phyloP scores from a whole-genome alignment of 106 monocot genomes.

The Dioscorea zingiberensis region DNA sequence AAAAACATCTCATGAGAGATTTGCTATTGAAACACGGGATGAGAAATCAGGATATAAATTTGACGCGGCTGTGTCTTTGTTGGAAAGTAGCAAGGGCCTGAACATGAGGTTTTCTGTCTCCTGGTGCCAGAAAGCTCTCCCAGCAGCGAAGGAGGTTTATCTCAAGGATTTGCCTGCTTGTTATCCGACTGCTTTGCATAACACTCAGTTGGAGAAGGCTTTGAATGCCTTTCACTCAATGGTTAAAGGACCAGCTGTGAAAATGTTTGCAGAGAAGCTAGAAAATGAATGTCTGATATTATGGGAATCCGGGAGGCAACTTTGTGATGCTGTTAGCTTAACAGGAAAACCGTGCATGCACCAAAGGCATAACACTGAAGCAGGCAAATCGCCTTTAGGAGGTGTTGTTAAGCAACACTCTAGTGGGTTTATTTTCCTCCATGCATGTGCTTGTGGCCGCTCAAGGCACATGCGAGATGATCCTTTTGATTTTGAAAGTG shows the following conservation, averaged over 20 bases:
- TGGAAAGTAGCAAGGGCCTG: constrained; percentile 57
- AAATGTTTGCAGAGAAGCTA: constrained; percentile 48
- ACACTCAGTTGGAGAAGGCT: constrained; percentile 65
- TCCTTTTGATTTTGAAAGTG: constrained; percentile 82
- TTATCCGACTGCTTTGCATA: constrained; percentile 74
- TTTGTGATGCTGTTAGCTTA: constrained; percentile 86
- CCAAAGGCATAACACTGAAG: constrained; percentile 33
- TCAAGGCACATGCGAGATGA: constrained; percentile 68
- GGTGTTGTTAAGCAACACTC: constrained; percentile 45
- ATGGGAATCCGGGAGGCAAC: constrained; percentile 92
- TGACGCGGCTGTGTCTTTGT: constrained; percentile 42
- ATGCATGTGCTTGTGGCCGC: constrained; percentile 97
- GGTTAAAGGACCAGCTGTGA: constrained; percentile 83
- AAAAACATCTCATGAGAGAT: constrained; percentile 9
- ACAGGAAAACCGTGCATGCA: constrained; percentile 89
- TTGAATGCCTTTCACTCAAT: constrained; percentile 57
- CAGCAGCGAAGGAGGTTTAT: constrained; percentile 80
- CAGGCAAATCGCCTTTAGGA: constrained; percentile 3
- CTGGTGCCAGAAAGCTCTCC: constrained; percentile 85
- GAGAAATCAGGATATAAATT: constrained; percentile 11
- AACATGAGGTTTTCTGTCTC: constrained; percentile 74
- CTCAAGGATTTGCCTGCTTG: constrained; percentile 72
- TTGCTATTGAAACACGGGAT: constrained; percentile 9
- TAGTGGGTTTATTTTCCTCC: constrained; percentile 86
- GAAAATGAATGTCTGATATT: constrained; percentile 79